Evolutionary conservation across 2,329 filamentous ascomycete genomes (phyloP).

Genomic region (Pyrenophora teres): DNA sequence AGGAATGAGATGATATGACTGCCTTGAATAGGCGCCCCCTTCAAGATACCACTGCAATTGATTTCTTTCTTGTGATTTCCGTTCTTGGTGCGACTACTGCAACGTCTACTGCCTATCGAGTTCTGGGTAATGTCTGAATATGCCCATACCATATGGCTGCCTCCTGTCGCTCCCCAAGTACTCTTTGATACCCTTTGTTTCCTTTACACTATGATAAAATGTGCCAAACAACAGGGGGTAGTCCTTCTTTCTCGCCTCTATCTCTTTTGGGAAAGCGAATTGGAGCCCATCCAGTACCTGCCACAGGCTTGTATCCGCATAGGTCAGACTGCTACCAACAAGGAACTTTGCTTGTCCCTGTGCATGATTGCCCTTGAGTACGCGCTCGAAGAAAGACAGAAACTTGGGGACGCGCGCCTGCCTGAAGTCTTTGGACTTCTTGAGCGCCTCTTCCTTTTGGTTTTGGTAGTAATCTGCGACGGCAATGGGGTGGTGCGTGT

Average conservation of each 20-base stretch:
- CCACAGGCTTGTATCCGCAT: conserved; percentile 75
- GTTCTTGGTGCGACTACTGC: not conserved
- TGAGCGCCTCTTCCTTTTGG: conserved; percentile 69
- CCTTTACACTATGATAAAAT: conserved; percentile 67
- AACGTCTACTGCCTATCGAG: conserved; percentile 59
- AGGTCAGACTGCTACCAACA: conserved; percentile 67
- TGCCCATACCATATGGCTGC: conserved; percentile 64
- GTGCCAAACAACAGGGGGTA: conserved; percentile 64
- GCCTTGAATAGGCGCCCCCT: conserved; percentile 33
- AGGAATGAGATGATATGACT: conserved; percentile 45
- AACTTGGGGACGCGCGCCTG: conserved; percentile 71
- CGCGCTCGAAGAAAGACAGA: conserved; percentile 70
- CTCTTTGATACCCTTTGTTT: conserved; percentile 66
- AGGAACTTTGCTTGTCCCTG: conserved; percentile 66
- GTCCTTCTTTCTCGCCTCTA: conserved; percentile 60
- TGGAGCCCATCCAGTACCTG: conserved; percentile 63
- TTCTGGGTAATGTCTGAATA: conserved; percentile 76
- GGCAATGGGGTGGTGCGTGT: conserved; percentile 74
- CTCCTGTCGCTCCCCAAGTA: conserved; percentile 71
- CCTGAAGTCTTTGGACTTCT: conserved; percentile 62
- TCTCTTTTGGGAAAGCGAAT: conserved; percentile 72
- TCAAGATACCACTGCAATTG: conserved; percentile 47
- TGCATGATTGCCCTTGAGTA: conserved; percentile 63
- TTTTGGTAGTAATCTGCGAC: conserved; percentile 70
- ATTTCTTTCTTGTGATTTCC: conserved; percentile 37